Percentiles rank a stretch among this genome's conserved stretches.
phyloP scores from a whole-genome alignment of 768 basidiomycete genomes.

The Boletales sp. region DNA sequence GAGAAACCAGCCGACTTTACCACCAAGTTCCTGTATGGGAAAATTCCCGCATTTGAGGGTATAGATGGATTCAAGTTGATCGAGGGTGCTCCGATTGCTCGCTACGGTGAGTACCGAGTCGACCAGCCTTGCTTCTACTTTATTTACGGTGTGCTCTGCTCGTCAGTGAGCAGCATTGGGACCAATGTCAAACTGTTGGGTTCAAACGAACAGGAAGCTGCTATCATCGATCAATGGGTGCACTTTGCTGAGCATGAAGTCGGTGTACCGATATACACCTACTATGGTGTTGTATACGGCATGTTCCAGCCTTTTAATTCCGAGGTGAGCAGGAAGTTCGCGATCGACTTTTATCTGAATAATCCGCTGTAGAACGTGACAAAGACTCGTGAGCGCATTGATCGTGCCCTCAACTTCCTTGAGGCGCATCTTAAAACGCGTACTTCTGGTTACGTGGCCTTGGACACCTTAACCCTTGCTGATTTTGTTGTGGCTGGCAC shows the following conservation, averaged over 20 bases:
- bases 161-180: conserved; percentile 12
- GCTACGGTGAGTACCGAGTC: conserved; percentile 10
- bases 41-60: conserved; percentile 18
- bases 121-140: no score
- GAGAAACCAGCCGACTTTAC: conserved; percentile 13
- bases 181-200: conserved; percentile 13
- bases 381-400: not conserved
- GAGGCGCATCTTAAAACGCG: conserved; percentile 12
- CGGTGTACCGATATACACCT: not conserved
- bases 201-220: conserved; percentile 2
- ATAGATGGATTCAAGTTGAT: conserved; percentile 15
- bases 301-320: not conserved
- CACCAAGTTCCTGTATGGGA: conserved; percentile 15
- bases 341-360: no score
- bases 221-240: conserved; percentile 18
- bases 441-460: conserved; percentile 14
- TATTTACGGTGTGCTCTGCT: not conserved
- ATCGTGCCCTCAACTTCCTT: conserved; percentile 7
- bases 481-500: conserved; percentile 12
- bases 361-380: not conserved
- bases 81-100: conserved; percentile 17
- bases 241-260: conserved; percentile 20
- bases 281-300: not conserved
- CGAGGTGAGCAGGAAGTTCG: conserved; percentile 2
- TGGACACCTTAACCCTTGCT: conserved; percentile 14